Evolutionary conservation across 176 grass and related monocot genomes (phyloP), one percentile per base, ranked within the genome.

Genomic region (Phoenix roebelenii): DNA sequence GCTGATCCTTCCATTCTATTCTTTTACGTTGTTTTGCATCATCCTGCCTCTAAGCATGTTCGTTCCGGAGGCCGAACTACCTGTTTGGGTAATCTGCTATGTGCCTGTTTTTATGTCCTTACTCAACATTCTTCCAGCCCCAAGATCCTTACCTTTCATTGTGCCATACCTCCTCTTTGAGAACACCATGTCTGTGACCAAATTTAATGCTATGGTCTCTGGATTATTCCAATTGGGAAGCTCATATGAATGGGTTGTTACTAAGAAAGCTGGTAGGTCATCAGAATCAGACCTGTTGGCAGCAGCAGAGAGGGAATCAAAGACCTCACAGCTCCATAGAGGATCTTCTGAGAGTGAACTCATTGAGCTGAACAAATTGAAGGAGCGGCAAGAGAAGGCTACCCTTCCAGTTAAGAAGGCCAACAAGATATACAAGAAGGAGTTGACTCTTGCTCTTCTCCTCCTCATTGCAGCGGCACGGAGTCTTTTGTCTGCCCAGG

Each of bases 171-270:
- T 91, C 25, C 87, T 90, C 19, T 86, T 90, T 0, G 87, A 90
- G 64, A 90, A 90, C 58, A 90, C 87, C 69, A 86, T 91, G 88
- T 91, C 88, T 0, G 82, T 91, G 52, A 91, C 83, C 57, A 91
- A 91, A 66, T 91, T 91, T 79, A 91, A 86, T 35, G 88, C 88
- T 25, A 91, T 91, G 83, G 60, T 91, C 1, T 91, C 88, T 10
- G 88, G 88, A 50, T 49, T 91, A 49, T 86, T 91, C 70, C 66
- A 91, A 68, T 66, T 91, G 15, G 88, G 88, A 19, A 91, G 79
- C 17, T 79, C 88, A 7, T 91, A 91, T 5, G 88, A 91, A 63
- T 91, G 88, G 88, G 67, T 86, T 57, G 83, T 91, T 49, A 91
- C 83, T 23, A 91, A 91, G 69, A 91, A 91, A 22, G 81, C 79